Conservation (phyloP, 257 asterid species). For the Petrea volubilis region DNA sequence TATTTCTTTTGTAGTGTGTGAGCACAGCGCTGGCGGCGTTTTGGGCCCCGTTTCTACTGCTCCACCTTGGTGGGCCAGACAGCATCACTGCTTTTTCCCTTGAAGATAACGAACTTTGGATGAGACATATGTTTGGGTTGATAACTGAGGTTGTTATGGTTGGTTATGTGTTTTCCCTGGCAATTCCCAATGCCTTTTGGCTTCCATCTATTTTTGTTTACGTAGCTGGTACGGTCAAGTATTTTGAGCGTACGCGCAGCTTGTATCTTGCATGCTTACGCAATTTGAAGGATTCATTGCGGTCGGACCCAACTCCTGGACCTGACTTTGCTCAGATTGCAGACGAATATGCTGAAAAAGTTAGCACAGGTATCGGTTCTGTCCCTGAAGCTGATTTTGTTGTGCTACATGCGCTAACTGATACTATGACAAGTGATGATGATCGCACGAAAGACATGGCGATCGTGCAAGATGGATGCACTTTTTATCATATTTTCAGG, state of each 20-base stretch:
- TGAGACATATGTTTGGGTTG: slow-evolving; percentile 15
- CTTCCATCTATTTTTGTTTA: slow-evolving; percentile 2
- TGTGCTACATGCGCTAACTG: too few species aligned
- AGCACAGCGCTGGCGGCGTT: slow-evolving; percentile 12
- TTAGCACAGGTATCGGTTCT: background rate
- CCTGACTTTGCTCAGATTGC: slow-evolving; percentile 33
- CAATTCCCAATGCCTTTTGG: slow-evolving; percentile 1
- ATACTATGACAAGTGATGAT: too few species aligned
- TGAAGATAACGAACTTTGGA: background rate
- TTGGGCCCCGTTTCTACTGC: slow-evolving; percentile 8
- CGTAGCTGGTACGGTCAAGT: slow-evolving; percentile 25
- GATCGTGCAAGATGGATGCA: background rate
- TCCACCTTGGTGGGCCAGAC: background rate
- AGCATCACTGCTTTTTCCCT: background rate
- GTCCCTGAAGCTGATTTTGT: background rate
- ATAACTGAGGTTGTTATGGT: background rate
- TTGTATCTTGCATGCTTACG: slow-evolving; percentile 22
- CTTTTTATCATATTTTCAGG: slow-evolving; percentile 4
- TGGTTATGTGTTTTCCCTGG: slow-evolving; percentile 1
- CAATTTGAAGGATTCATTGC: slow-evolving; percentile 18
- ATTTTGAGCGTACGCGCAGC: slow-evolving; percentile 25
- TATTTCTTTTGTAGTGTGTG: background rate
- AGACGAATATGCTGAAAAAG: slow-evolving; percentile 16
- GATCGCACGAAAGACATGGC: background rate
- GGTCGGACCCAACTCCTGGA: slow-evolving; percentile 22